phyloP scores from a whole-genome alignment of 129 eudicot genomes.

The Ambrosia artemisiifolia region DNA sequence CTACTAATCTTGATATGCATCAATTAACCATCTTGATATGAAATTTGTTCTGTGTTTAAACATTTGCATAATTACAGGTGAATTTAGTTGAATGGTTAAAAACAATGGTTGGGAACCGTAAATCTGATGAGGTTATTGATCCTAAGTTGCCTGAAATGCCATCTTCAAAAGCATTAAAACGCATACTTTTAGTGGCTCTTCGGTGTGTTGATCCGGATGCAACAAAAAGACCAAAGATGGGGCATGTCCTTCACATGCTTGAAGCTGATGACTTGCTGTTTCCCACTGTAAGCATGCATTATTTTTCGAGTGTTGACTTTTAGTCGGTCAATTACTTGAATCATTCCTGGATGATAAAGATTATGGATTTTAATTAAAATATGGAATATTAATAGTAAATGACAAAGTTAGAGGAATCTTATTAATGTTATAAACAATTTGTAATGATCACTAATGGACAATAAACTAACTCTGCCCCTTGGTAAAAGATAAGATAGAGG shows the following conservation, averaged over 20 bases:
- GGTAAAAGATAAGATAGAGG: conserved; percentile 10
- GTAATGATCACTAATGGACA: conserved; percentile 11
- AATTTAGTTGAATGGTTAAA: conserved; percentile 95
- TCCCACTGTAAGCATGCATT: conserved; percentile 77
- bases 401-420: conserved; percentile 12
- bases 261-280: conserved; percentile 84
- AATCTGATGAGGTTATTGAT: conserved; percentile 90
- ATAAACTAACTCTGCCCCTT: not conserved
- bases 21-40: not conserved
- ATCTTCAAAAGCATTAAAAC: conserved; percentile 87
- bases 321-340: not conserved
- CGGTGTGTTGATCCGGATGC: conserved; percentile 97
- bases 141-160: conserved; percentile 86
- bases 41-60: not conserved
- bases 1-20: not conserved
- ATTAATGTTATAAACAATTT: not conserved
- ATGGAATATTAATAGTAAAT: not conserved
- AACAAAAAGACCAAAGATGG: conserved; percentile 94
- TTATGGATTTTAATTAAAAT: not conserved
- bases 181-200: conserved; percentile 79
- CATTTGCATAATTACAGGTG: conserved; percentile 52
- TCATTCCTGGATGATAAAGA: conserved; percentile 5
- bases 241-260: conserved; percentile 95
- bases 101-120: conserved; percentile 84
- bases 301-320: not conserved